Base-by-base conservation (phyloP, 805 yeast genomes). In the Kodamaea restingae region DNA sequence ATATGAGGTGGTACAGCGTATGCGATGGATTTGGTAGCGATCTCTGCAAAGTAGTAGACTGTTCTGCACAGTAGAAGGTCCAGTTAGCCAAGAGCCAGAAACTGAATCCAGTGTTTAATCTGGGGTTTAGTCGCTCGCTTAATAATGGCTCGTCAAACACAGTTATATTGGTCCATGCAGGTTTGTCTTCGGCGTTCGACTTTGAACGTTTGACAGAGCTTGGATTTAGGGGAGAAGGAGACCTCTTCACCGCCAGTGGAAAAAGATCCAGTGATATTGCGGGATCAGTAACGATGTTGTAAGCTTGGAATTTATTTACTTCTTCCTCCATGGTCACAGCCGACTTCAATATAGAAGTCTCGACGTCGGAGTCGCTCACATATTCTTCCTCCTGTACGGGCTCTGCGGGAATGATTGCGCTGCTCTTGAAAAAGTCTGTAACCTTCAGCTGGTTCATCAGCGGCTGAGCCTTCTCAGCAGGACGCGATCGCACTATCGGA, bases 51-150 rank as follows among this genome's bases (percentile, higher is more conserved):
- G 51, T 44, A 5, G 56, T 41, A 10, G 60, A 50, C 39, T 45
- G 39, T 18, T 58, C 58, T 6, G 67, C 66, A 47, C 72, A 67
- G 44, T 50, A 50, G 34, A 63, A 61, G 8, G 62, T 44, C 72
- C 72, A 67, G 27, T 55, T 52, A 9, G 63, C 36, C 24, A 66
- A 40, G 10, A 47, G 40, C 70, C 70, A 63, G 4, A 67, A 9
- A 28, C 41, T 51, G 46, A 52, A 64, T 10, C 42, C 41, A 4
- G 36, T 15, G 21, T 47, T 45, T 11, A 42, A 34, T 12, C 38
- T 39, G 2, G 61, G 60, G 38, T 51, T 52, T 10, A 66, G 43
- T 26, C 50, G 50, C 14, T 42, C 41, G 2, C 57, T 46, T 4
- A 66, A 36, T 4, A 62, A 38, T 10, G 44, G 42, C 17, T 68